These are phyloP conservation scores for Globisporangium sylvaticum DNA, from an alignment of 352 stramenopile genomes.

Conservation along the genomic window DNA sequence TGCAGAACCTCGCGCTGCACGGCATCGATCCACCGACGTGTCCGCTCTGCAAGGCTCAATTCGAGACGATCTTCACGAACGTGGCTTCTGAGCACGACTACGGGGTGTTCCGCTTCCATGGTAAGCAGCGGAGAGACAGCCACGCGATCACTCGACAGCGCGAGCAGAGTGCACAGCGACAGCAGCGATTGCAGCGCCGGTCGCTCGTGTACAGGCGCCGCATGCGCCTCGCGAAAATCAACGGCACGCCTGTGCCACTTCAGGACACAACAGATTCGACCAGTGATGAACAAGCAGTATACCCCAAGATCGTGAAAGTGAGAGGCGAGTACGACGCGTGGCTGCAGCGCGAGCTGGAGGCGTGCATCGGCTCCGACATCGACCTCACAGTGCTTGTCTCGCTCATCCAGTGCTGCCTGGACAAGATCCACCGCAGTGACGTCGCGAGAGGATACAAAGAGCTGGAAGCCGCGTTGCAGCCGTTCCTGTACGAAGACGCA, in stretches of 20 bases:
- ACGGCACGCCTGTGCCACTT: constrained; percentile 22
- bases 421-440: constrained; percentile 40
- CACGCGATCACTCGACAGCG: constrained; percentile 13
- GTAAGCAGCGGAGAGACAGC: constrained; percentile 12
- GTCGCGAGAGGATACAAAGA: constrained; percentile 35
- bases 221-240: constrained; percentile 53
- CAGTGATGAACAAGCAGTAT: constrained; percentile 7
- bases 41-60: constrained; percentile 64
- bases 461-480: constrained; percentile 42
- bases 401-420: constrained; percentile 58
- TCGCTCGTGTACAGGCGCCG: constrained; percentile 53
- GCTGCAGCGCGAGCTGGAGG: constrained; percentile 56
- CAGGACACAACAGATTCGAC: not conserved
- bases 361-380: constrained; percentile 62
- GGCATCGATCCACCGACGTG: constrained; percentile 49
- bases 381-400: constrained; percentile 65
- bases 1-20: constrained; percentile 49
- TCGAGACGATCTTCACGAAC: constrained; percentile 53
- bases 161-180: constrained; percentile 12
- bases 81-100: constrained; percentile 66
- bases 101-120: constrained; percentile 47
- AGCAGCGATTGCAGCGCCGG: constrained; percentile 24
- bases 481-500: constrained; percentile 66
- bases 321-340: constrained; percentile 55
- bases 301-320: constrained; percentile 44